Evolutionary conservation across 2,329 filamentous ascomycete genomes (phyloP).

Genomic region (Aspergillus sp.): DNA sequence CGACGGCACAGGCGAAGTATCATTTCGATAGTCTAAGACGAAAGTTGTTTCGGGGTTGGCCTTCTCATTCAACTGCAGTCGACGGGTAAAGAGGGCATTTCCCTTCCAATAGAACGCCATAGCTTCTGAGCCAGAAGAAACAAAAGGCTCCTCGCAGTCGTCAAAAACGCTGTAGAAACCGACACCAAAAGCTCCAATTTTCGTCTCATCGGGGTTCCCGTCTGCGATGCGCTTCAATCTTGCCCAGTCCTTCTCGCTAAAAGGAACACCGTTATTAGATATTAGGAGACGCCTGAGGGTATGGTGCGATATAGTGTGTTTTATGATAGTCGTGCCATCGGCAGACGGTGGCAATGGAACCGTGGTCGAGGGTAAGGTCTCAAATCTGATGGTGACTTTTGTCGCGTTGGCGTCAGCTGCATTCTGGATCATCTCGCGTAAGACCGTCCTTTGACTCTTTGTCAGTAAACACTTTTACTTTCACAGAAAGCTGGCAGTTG

Average conservation of each 20-base stretch:
- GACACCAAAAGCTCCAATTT: slow-evolving; percentile 97
- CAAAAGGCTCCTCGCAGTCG: slow-evolving; percentile 96
- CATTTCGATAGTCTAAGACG: slow-evolving; percentile 88
- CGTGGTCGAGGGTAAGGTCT: slow-evolving; percentile 79
- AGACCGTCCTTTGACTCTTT: slow-evolving; percentile 50
- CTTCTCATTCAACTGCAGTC: slow-evolving; percentile 69
- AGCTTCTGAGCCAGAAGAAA: slow-evolving; percentile 85
- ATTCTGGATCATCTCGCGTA: slow-evolving; percentile 95
- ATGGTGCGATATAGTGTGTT: slow-evolving; percentile 80
- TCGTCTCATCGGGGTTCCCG: slow-evolving; percentile 97
- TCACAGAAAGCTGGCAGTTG: neutral
- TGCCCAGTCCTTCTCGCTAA: slow-evolving; percentile 88
- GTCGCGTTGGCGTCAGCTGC: slow-evolving; percentile 94
- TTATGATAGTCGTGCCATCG: slow-evolving; percentile 70
- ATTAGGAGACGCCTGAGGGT: slow-evolving; percentile 86
- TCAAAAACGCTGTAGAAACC: slow-evolving; percentile 99
- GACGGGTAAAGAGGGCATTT: slow-evolving; percentile 93
- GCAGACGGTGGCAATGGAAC: slow-evolving; percentile 68
- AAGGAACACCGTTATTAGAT: slow-evolving; percentile 86
- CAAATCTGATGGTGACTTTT: slow-evolving; percentile 86
- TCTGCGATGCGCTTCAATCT: slow-evolving; percentile 96
- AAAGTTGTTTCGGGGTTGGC: slow-evolving; percentile 78
- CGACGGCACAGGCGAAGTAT: slow-evolving; percentile 80
- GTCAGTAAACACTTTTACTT: slow-evolving; percentile 27
- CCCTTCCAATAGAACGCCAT: slow-evolving; percentile 99